A percentile compares a stretch with the other conserved stretches of the same genome.
Conservation (phyloP, 306 rosid genomes). For the Senna siamea region DNA sequence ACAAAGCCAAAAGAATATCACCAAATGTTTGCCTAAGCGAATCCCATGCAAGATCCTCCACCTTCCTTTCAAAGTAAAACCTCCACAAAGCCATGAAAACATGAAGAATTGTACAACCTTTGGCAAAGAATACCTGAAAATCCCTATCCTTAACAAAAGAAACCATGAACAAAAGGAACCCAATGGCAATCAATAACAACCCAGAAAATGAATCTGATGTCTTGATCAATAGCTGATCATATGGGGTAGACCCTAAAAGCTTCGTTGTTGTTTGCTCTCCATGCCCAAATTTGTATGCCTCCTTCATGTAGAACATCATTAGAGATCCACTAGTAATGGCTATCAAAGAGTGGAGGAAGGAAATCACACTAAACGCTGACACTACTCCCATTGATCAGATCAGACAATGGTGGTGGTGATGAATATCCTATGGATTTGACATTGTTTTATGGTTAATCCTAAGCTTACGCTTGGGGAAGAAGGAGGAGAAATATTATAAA, state of each 20-base stretch:
- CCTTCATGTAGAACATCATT: constrained; percentile 94
- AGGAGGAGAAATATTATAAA: too few relatives aligned
- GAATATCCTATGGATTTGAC: background rate
- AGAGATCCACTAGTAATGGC: constrained; percentile 65
- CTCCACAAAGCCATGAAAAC: constrained; percentile 84
- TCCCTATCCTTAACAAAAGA: constrained; percentile 76
- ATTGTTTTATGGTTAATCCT: too few relatives aligned
- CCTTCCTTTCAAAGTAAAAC: constrained; percentile 71
- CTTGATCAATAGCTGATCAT: too few relatives aligned
- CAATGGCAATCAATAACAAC: too few relatives aligned
- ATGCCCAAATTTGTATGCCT: constrained; percentile 73
- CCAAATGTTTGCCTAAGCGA: constrained; percentile 84
- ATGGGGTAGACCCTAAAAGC: too few relatives aligned
- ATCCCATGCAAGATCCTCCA: constrained; percentile 78
- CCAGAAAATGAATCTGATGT: constrained; percentile 93
- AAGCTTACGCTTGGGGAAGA: too few relatives aligned
- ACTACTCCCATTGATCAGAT: constrained; percentile 40
- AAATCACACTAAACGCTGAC: constrained; percentile 67
- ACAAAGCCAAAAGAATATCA: constrained; percentile 66
- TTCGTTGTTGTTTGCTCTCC: constrained; percentile 54
- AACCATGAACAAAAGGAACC: constrained; percentile 87
- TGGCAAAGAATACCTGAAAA: constrained; percentile 79
- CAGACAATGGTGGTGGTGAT: constrained; percentile 1
- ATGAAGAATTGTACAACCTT: constrained; percentile 69
- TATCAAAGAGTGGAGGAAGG: constrained; percentile 78